These are phyloP conservation scores for Pseudoperonospora humuli DNA, from an alignment of 352 stramenopile species.

Conservation along the genomic window DNA sequence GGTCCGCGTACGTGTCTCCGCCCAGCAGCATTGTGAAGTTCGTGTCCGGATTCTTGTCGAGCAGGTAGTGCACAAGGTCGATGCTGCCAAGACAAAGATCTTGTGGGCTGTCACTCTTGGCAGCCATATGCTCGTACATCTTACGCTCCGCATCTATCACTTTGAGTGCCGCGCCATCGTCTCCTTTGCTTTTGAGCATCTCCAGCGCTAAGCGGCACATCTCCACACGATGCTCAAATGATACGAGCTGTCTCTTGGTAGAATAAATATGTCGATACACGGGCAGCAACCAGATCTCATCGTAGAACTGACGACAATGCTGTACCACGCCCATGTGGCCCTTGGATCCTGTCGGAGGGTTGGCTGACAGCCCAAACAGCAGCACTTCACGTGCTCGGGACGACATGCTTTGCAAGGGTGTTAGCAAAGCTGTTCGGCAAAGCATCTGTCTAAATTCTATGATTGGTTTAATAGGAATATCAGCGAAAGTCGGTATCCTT, in stretches of 20 bases:
- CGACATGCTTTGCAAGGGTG: too few species aligned
- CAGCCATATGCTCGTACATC: slow-evolving; percentile 42
- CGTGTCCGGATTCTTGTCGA: slow-evolving; percentile 32
- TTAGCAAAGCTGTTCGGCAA: too few species aligned
- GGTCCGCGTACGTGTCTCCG: slow-evolving; percentile 77
- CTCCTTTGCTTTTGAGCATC: slow-evolving; percentile 13
- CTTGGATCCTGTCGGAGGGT: slow-evolving; percentile 58
- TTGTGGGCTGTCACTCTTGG: slow-evolving; percentile 17
- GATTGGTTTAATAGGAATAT: too few species aligned
- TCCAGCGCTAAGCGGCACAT: slow-evolving; percentile 64
- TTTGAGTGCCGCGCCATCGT: slow-evolving; percentile 24
- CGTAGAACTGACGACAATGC: slow-evolving; percentile 51
- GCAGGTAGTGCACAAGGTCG: slow-evolving; percentile 58
- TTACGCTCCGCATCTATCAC: slow-evolving; percentile 63
- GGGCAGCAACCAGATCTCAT: slow-evolving; percentile 86
- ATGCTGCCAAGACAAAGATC: slow-evolving; percentile 56
- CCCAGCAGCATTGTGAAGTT: slow-evolving; percentile 73
- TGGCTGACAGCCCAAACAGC: slow-evolving; percentile 80
- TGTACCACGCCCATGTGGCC: slow-evolving; percentile 80
- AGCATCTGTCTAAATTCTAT: too few species aligned
- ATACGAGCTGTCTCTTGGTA: slow-evolving; percentile 63
- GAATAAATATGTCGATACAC: slow-evolving; percentile 87
- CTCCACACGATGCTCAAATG: slow-evolving; percentile 61
- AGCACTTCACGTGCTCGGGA: slow-evolving; percentile 38
- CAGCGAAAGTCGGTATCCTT: too few species aligned